Conservation (phyloP, 768 basidiomycete species). For the Boletales sp. region DNA sequence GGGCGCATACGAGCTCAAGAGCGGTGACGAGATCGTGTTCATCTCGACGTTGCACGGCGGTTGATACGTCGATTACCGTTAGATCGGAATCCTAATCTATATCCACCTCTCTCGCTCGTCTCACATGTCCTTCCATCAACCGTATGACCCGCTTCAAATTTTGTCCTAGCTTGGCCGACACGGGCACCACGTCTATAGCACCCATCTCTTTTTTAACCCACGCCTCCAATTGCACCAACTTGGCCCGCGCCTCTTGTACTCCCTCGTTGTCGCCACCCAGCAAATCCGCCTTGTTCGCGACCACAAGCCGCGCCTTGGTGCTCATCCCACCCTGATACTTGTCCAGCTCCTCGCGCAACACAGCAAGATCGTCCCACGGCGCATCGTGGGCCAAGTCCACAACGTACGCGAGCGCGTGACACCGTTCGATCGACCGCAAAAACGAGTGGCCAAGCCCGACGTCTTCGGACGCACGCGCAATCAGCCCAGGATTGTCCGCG, state of each 20-base stretch:
- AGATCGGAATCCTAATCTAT: background rate
- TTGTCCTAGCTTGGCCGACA: constrained; percentile 83
- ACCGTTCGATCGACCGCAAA: constrained; percentile 89
- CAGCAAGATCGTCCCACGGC: constrained; percentile 74
- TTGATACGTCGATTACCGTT: constrained; percentile 1
- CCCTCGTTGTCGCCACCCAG: constrained; percentile 46
- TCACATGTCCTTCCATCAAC: constrained; percentile 65
- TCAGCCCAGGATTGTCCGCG: constrained; percentile 94
- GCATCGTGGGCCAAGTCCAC: constrained; percentile 76
- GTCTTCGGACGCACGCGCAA: constrained; percentile 80
- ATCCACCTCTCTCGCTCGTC: constrained; percentile 36
- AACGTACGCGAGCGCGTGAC: constrained; percentile 86
- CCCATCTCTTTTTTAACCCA: constrained; percentile 51
- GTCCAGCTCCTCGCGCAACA: constrained; percentile 80
- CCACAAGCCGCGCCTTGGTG: constrained; percentile 69
- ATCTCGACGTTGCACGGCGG: constrained; percentile 91
- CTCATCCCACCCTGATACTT: constrained; percentile 79
- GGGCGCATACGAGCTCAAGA: constrained; percentile 73
- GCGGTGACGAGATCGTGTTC: constrained; percentile 89
- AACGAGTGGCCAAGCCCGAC: constrained; percentile 94
- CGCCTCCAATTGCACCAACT: constrained; percentile 53
- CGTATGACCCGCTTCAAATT: constrained; percentile 71
- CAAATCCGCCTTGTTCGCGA: constrained; percentile 95
- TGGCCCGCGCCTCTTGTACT: constrained; percentile 52
- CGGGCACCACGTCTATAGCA: constrained; percentile 67